A percentile compares a stretch with the other conserved stretches of the same genome.
These are phyloP conservation scores for Rubroboletus pulcherrimus DNA, from an alignment of 768 basidiomycete species.

Conservation along the genomic window DNA sequence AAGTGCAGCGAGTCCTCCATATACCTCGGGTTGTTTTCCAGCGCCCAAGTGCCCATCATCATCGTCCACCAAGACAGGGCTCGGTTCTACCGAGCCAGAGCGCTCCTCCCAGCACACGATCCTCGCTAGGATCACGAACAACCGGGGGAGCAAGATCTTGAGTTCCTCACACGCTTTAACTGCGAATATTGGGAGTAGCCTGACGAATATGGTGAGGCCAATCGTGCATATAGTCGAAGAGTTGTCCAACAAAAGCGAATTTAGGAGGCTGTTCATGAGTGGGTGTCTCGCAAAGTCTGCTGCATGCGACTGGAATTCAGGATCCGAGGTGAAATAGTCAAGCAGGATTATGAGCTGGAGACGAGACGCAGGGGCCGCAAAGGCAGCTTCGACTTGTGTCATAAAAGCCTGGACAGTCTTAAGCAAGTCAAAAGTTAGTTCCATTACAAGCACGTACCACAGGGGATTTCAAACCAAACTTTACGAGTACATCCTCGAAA, in stretches of 20 bases:
- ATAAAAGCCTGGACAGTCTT: slow-evolving; percentile 55
- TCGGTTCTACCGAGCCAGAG: slow-evolving; percentile 31
- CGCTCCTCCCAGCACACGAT: slow-evolving; percentile 73
- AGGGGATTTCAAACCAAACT: slow-evolving; percentile 58
- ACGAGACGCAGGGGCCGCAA: slow-evolving; percentile 54
- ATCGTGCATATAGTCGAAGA: slow-evolving; percentile 69
- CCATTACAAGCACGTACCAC: slow-evolving; percentile 46
- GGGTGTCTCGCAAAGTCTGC: slow-evolving; percentile 54
- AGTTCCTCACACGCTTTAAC: slow-evolving; percentile 55
- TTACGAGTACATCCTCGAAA: slow-evolving; percentile 70
- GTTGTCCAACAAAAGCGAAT: slow-evolving; percentile 68
- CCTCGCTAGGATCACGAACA: slow-evolving; percentile 66
- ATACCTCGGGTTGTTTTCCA: slow-evolving; percentile 20
- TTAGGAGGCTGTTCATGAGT: slow-evolving; percentile 59
- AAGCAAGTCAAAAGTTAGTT: slow-evolving; percentile 7
- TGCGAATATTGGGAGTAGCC: slow-evolving; percentile 72
- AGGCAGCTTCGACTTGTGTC: slow-evolving; percentile 61
- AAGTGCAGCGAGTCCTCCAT: slow-evolving; percentile 37
- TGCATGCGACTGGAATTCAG: slow-evolving; percentile 48
- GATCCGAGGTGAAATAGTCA: slow-evolving; percentile 54
- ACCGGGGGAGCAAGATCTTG: slow-evolving; percentile 55
- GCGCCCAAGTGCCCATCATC: background rate
- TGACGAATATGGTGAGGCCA: slow-evolving; percentile 60
- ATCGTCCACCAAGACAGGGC: slow-evolving; percentile 37
- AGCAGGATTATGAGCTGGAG: slow-evolving; percentile 69